A percentile compares a stretch with the other conserved stretches of the same genome.
phyloP scores from a whole-genome alignment of 139 green algal genomes.

The Chlorella sp. region DNA sequence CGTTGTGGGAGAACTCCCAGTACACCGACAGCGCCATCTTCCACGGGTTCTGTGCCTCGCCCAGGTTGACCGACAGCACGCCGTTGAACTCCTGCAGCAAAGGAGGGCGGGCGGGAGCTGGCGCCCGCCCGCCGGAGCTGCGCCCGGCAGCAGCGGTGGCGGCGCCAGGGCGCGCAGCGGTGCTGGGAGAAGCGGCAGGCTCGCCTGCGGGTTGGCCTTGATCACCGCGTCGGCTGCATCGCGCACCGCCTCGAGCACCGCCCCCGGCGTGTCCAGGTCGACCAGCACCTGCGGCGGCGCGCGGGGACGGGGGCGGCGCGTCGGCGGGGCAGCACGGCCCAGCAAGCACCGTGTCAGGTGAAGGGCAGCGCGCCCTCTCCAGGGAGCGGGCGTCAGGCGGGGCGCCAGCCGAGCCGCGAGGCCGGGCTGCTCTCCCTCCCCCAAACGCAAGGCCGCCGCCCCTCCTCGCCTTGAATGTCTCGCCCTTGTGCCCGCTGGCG shows the following conservation, averaged over 20 bases:
- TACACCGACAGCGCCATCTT: slow-evolving; percentile 44
- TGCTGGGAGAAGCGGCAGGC: no score
- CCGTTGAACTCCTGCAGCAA: slow-evolving; percentile 30
- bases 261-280: slow-evolving; percentile 42
- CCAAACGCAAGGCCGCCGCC: not conserved
- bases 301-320: not conserved
- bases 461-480: slow-evolving; percentile 44
- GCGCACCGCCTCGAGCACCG: slow-evolving; percentile 37
- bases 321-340: not conserved
- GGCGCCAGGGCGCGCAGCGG: no score
- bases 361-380: no score
- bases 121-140: no score
- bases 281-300: slow-evolving; percentile 42
- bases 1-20: slow-evolving; percentile 14
- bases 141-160: no score
- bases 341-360: no score
- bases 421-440: not conserved
- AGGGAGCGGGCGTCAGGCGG: not conserved
- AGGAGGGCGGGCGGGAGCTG: no score
- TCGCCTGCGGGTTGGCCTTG: slow-evolving; percentile 25
- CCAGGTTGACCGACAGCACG: slow-evolving; percentile 6
- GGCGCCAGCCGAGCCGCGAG: not conserved
- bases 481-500: slow-evolving; percentile 44
- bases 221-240: slow-evolving; percentile 29
- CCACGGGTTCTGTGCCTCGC: slow-evolving; percentile 19